phyloP scores from a whole-genome alignment of 768 basidiomycete species.

The Russula brevipes region DNA sequence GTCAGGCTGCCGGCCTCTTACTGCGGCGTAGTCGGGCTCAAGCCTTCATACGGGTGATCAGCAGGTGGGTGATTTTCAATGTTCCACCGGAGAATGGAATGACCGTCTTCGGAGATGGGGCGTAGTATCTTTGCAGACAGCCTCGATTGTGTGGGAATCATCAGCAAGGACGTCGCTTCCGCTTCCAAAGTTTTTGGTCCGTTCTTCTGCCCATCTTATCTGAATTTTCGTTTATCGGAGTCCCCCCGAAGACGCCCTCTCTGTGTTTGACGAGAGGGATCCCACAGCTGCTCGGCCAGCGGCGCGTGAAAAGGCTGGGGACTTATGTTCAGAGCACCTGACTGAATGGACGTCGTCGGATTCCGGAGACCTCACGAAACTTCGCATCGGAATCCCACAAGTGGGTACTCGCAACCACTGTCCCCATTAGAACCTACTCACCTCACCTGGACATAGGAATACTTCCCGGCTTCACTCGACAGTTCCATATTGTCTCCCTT shows the following conservation, averaged over 20 bases:
- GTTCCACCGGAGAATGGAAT: not conserved
- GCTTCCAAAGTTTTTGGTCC: constrained; percentile 60
- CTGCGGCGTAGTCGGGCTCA: constrained; percentile 86
- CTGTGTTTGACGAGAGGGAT: constrained; percentile 57
- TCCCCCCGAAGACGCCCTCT: constrained; percentile 32
- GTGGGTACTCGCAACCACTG: constrained; percentile 34
- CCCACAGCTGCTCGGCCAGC: constrained; percentile 59
- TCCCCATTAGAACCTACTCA: not conserved
- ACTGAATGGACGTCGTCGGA: not conserved
- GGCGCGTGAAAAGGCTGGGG: constrained; percentile 36
- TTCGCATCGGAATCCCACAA: constrained; percentile 74
- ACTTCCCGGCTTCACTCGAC: constrained; percentile 68
- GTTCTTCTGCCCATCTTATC: constrained; percentile 26
- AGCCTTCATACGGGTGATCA: constrained; percentile 93
- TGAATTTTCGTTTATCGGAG: not conserved
- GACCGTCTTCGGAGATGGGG: constrained; percentile 59
- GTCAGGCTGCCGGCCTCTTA: constrained; percentile 90
- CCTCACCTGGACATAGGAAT: constrained; percentile 47
- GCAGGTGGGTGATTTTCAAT: constrained; percentile 47
- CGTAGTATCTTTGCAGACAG: constrained; percentile 89
- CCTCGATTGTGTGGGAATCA: constrained; percentile 87
- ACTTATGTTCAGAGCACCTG: constrained; percentile 13
- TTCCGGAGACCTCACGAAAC: constrained; percentile 38
- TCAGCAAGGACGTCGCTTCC: constrained; percentile 50
- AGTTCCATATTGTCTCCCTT: constrained; percentile 41